Evolutionary conservation across 1,139 yeast genomes (phyloP).

Genomic region (Sugiyamaella xylanicola): DNA sequence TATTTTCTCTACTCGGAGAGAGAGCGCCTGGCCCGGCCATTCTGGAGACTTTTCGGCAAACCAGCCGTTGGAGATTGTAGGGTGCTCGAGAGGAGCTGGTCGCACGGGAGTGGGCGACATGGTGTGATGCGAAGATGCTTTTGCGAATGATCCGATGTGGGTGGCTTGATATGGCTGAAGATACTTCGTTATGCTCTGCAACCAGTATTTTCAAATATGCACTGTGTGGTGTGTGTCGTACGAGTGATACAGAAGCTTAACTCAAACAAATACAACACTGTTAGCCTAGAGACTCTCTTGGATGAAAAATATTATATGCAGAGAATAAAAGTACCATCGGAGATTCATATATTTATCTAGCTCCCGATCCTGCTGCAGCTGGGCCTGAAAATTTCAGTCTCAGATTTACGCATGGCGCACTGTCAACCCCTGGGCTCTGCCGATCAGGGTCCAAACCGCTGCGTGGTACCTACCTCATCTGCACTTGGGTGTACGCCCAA

Average conservation of each 20-base stretch:
- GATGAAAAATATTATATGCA: constrained; percentile 1
- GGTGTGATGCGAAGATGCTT: neutral
- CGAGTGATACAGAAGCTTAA: too few species aligned
- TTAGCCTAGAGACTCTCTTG: neutral
- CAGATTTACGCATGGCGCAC: constrained; percentile 10
- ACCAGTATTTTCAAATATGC: too few species aligned
- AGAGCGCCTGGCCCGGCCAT: constrained; percentile 97
- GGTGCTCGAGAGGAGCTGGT: constrained; percentile 30
- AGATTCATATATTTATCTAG: neutral
- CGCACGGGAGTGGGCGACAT: neutral
- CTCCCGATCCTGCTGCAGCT: neutral
- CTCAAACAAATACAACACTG: neutral
- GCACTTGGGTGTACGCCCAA: too few species aligned
- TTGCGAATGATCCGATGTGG: neutral
- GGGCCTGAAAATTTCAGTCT: constrained; percentile 9
- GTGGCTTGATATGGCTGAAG: too few species aligned
- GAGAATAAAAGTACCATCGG: neutral
- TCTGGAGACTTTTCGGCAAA: constrained; percentile 84
- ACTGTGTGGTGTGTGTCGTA: neutral
- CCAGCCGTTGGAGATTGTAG: constrained; percentile 68
- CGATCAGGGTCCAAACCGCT: neutral
- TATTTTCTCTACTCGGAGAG: constrained; percentile 74
- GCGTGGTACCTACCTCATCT: too few species aligned
- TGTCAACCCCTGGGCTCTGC: constrained; percentile 4
- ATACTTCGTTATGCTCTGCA: too few species aligned